phyloP scores from a whole-genome alignment of 306 rosid species.

The Dalbergia cochinchinensis region DNA sequence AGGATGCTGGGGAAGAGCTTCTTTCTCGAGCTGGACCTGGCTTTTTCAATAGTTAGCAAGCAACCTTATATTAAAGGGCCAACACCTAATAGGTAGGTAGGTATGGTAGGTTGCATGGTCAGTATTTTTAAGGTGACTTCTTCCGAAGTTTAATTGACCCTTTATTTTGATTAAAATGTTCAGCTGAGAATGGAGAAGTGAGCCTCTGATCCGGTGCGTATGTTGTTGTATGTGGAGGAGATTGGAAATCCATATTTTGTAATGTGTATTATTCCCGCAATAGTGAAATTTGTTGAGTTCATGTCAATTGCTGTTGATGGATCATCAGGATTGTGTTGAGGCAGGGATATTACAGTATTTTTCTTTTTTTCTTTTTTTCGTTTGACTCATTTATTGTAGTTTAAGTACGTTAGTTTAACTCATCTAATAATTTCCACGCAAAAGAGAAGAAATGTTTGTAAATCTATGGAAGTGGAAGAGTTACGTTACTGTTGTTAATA shows the following conservation, averaged over 20 bases:
- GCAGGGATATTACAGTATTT: no score
- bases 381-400: no score
- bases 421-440: no score
- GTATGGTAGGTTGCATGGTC: slow-evolving; percentile 32
- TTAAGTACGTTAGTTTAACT: no score
- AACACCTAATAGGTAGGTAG: not conserved
- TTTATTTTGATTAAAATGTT: slow-evolving; percentile 1
- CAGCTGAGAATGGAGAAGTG: slow-evolving; percentile 25
- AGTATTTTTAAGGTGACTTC: slow-evolving; percentile 26
- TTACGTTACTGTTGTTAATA: no score
- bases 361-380: no score
- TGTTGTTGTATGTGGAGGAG: slow-evolving; percentile 39
- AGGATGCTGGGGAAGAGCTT: slow-evolving; percentile 91
- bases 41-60: slow-evolving; percentile 62
- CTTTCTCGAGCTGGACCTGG: slow-evolving; percentile 85
- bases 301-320: not conserved
- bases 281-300: slow-evolving; percentile 17
- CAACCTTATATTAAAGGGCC: slow-evolving; percentile 1
- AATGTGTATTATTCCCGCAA: slow-evolving; percentile 28
- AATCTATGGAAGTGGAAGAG: no score
- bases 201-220: slow-evolving; percentile 29
- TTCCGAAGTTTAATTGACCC: slow-evolving; percentile 27
- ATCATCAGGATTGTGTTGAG: not conserved
- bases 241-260: slow-evolving; percentile 51
- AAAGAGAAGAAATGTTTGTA: no score